phyloP scores from a whole-genome alignment of 306 rosid genomes.

The Castanea crenata region DNA sequence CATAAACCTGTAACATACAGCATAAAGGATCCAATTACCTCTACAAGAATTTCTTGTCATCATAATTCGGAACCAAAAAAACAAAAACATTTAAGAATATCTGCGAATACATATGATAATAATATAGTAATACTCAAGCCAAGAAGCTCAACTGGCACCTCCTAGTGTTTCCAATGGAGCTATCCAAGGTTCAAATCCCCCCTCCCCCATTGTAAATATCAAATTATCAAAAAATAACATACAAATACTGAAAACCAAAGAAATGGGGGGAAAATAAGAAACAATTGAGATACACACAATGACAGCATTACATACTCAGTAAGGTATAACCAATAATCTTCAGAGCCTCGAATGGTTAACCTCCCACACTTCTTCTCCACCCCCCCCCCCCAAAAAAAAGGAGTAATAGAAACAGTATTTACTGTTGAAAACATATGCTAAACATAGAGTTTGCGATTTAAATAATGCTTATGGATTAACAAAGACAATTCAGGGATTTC shows the following conservation, averaged over 20 bases:
- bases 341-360: neutral
- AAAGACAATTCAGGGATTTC: neutral
- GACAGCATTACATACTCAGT: neutral
- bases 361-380: no score
- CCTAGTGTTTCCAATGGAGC: no score
- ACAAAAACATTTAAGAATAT: neutral
- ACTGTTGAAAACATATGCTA: neutral
- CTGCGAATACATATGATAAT: no score
- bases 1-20: conserved; percentile 56
- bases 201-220: no score
- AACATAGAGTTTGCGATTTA: neutral
- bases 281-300: neutral
- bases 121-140: no score
- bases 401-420: neutral
- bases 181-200: no score
- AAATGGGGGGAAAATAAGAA: neutral
- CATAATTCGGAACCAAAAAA: neutral
- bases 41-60: neutral
- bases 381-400: neutral
- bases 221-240: neutral
- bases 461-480: neutral
- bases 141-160: no score
- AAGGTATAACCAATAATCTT: neutral
- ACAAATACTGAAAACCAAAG: neutral
- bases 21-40: conserved; percentile 20